Evolutionary conservation across 2,329 filamentous ascomycete species (phyloP).

Genomic region (Aphanoascus verrucosus): DNA sequence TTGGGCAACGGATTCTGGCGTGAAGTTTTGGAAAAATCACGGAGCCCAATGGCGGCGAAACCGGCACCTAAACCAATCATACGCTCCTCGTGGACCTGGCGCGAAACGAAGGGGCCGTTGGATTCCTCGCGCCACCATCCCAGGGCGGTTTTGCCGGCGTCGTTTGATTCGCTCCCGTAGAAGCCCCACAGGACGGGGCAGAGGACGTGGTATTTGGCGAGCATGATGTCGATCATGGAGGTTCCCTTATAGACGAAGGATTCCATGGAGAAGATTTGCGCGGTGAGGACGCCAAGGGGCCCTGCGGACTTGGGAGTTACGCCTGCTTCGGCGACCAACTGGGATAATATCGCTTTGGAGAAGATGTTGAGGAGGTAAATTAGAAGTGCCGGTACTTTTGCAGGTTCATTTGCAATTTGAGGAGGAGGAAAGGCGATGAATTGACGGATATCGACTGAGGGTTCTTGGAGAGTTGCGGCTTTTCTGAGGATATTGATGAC

Average conservation of each 20-base stretch:
- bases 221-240: slow-evolving; percentile 68
- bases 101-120: slow-evolving; percentile 49
- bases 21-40: slow-evolving; percentile 63
- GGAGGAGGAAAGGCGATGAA: slow-evolving; percentile 41
- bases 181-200: slow-evolving; percentile 83
- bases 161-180: slow-evolving; percentile 62
- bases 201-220: slow-evolving; percentile 70
- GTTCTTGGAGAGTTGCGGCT: slow-evolving; percentile 43
- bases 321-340: slow-evolving; percentile 57
- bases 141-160: slow-evolving; percentile 53
- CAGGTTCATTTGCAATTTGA: slow-evolving; percentile 28
- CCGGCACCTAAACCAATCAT: slow-evolving; percentile 78
- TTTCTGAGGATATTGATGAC: slow-evolving; percentile 46
- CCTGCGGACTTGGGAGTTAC: slow-evolving; percentile 58
- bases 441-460: slow-evolving; percentile 46
- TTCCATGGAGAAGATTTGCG: slow-evolving; percentile 60
- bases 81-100: slow-evolving; percentile 66
- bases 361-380: slow-evolving; percentile 69
- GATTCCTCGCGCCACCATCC: slow-evolving; percentile 57
- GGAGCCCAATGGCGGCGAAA: slow-evolving; percentile 69
- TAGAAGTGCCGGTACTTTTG: slow-evolving; percentile 52
- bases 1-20: slow-evolving; percentile 67
- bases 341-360: slow-evolving; percentile 59
- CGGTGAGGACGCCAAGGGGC: slow-evolving; percentile 65
- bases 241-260: slow-evolving; percentile 57